Conservation (phyloP, 306 rosid species). For the Vigna radiata region DNA sequence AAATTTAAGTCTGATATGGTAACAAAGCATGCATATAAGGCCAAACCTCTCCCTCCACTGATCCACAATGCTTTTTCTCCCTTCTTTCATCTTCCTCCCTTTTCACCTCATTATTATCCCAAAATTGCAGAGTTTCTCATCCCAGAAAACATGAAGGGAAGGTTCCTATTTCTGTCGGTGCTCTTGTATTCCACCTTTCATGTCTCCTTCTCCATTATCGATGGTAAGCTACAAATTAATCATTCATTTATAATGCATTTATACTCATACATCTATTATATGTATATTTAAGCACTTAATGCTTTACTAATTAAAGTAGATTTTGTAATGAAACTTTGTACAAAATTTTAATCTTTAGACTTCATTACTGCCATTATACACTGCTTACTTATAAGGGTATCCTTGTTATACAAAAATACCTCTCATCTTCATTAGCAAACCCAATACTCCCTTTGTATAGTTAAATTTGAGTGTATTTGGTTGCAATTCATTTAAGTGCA, state of each 20-base stretch:
- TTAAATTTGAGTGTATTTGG: too few species aligned
- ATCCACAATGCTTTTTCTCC: conserved; percentile 9
- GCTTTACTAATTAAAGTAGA: too few species aligned
- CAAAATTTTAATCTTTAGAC: too few species aligned
- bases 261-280: neutral
- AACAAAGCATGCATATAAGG: conserved; percentile 73
- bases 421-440: too few species aligned
- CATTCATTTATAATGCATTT: neutral
- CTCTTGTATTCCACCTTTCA: conserved; percentile 66
- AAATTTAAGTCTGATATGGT: conserved; percentile 47
- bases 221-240: conserved; percentile 60
- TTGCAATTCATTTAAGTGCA: too few species aligned
- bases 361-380: too few species aligned
- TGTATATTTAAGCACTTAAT: neutral
- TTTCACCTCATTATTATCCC: conserved; percentile 9
- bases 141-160: conserved; percentile 42
- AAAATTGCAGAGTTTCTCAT: conserved; percentile 26
- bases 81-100: conserved; percentile 22
- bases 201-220: conserved; percentile 58
- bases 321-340: too few species aligned
- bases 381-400: too few species aligned
- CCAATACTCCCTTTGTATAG: too few species aligned
- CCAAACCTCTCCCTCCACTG: conserved; percentile 27
- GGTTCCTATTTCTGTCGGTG: conserved; percentile 52
- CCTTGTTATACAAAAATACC: too few species aligned